These are phyloP conservation scores for Ophiocordyceps camponoti-leonardi DNA, from an alignment of 2,329 filamentous ascomycete species.

Conservation along the genomic window DNA sequence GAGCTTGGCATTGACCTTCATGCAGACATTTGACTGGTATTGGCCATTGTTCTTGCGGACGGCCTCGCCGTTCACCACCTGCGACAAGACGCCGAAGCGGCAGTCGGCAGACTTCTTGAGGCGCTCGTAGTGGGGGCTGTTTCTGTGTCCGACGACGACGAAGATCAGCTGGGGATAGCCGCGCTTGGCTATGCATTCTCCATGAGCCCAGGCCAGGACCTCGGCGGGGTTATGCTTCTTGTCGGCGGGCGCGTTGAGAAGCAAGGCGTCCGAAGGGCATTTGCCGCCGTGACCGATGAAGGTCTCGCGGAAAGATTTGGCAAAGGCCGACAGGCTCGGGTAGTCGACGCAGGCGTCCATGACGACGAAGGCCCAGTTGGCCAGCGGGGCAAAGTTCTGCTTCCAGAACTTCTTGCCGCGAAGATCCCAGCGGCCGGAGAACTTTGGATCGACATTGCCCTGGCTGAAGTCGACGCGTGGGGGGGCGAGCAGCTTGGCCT, in stretches of 20 bases:
- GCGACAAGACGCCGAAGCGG: conserved; percentile 66
- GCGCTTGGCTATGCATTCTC: conserved; percentile 35
- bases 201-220: conserved; percentile 25
- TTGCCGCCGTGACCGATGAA: conserved; percentile 34
- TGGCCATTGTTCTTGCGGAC: conserved; percentile 56
- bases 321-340: conserved; percentile 13
- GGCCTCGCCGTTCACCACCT: conserved; percentile 59
- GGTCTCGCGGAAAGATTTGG: conserved; percentile 22
- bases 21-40: conserved; percentile 82
- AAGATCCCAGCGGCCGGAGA: conserved; percentile 70
- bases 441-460: conserved; percentile 40
- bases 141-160: conserved; percentile 57
- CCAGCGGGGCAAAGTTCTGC: conserved; percentile 43
- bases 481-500: conserved; percentile 52
- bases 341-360: conserved; percentile 37
- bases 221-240: conserved; percentile 26
- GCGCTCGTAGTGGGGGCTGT: conserved; percentile 57
- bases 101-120: conserved; percentile 86
- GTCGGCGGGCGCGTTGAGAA: conserved; percentile 15
- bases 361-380: conserved; percentile 59
- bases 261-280: conserved; percentile 15
- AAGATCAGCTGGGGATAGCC: conserved; percentile 58
- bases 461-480: conserved; percentile 55
- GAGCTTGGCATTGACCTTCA: conserved; percentile 96
- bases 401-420: conserved; percentile 58